A percentile compares a stretch with the other conserved stretches of the same genome.
Evolutionary conservation across 78 protist genomes (phyloP).

Genomic region (Thecamonas trahens): DNA sequence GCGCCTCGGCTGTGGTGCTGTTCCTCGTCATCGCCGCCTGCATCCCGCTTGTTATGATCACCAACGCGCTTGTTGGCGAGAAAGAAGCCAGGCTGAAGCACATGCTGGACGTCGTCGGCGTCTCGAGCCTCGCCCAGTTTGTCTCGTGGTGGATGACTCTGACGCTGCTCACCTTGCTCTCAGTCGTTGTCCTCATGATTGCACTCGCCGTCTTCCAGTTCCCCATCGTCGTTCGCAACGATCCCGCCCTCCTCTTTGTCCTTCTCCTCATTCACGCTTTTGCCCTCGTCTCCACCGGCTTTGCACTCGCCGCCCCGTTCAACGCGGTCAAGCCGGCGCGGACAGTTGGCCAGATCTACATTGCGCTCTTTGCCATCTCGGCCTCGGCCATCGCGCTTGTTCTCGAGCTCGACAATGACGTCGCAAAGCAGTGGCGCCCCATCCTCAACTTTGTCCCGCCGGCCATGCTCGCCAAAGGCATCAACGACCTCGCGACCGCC

Average conservation of each 20-base stretch:
- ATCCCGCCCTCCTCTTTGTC: background rate
- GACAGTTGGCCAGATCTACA: background rate
- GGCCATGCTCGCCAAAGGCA: background rate
- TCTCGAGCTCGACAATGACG: background rate
- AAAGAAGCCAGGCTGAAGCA: background rate
- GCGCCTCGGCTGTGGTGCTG: too few species aligned
- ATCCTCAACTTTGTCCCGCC: background rate
- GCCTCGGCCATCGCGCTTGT: background rate
- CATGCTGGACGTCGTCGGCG: background rate
- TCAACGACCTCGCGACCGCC: background rate
- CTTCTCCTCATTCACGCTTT: background rate
- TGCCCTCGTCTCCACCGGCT: background rate
- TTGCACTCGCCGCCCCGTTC: too few species aligned
- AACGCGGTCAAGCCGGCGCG: background rate
- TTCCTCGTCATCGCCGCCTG: too few species aligned
- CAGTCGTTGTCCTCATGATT: background rate
- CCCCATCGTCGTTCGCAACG: background rate
- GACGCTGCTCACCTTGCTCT: background rate
- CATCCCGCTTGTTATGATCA: too few species aligned
- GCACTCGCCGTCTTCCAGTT: background rate
- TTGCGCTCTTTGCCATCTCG: background rate
- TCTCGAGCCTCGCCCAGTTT: background rate
- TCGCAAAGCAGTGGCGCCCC: background rate
- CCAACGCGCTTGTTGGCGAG: background rate
- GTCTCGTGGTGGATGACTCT: background rate